These are phyloP conservation scores for Potentilla sterilis DNA, from an alignment of 306 rosid genomes.

Conservation along the genomic window DNA sequence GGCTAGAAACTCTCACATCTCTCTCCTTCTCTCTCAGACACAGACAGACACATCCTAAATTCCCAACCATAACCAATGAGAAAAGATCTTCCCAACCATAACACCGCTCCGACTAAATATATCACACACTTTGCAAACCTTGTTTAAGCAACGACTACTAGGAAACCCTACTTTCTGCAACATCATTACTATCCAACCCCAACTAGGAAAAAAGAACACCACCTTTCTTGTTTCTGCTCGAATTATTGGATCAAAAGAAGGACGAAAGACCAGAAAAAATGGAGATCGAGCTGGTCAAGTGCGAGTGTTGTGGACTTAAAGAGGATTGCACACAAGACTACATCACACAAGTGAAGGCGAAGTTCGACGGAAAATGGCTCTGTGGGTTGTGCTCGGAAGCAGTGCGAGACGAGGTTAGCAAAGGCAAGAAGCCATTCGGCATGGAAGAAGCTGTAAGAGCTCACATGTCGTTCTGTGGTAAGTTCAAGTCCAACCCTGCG, in stretches of 20 bases:
- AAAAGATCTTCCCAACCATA: conserved; percentile 20
- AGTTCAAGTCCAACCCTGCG: conserved; percentile 85
- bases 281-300: conserved; percentile 88
- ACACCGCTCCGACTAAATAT: conserved; percentile 27
- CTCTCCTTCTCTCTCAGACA: background rate
- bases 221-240: background rate
- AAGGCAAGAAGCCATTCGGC: conserved; percentile 51
- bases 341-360: conserved; percentile 62
- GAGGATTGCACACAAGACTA: conserved; percentile 95
- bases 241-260: background rate
- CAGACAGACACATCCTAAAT: background rate
- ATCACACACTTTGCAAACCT: conserved; percentile 35
- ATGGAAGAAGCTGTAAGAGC: conserved; percentile 94
- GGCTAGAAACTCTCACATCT: conserved; percentile 9
- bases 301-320: conserved; percentile 93
- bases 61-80: conserved; percentile 12
- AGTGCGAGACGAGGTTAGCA: conserved; percentile 77
- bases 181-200: conserved; percentile 44
- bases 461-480: conserved; percentile 95
- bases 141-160: conserved; percentile 9
- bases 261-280: conserved; percentile 22
- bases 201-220: conserved; percentile 23
- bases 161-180: conserved; percentile 31
- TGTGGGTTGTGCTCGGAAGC: conserved; percentile 99
- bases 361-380: conserved; percentile 88